These are phyloP conservation scores for Sechiopsis laciniata DNA, from an alignment of 306 rosid species.

Conservation along the genomic window DNA sequence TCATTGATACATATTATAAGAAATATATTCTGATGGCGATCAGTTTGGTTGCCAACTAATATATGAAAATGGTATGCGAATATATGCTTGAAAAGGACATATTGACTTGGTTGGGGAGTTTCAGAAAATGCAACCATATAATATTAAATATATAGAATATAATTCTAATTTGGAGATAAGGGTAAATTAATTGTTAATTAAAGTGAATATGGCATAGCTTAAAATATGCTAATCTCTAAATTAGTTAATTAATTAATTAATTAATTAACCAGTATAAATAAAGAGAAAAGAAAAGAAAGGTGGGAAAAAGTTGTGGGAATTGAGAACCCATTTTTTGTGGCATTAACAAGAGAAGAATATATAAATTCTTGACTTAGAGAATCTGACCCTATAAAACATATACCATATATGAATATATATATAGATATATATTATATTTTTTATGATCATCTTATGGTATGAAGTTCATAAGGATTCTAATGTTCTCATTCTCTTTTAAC, in stretches of 20 bases:
- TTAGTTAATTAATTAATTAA: neutral
- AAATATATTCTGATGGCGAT: slow-evolving; percentile 21
- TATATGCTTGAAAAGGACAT: slow-evolving; percentile 26
- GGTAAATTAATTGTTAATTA: neutral
- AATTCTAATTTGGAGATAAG: slow-evolving; percentile 6
- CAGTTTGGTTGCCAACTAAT: slow-evolving; percentile 20
- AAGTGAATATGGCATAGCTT: neutral
- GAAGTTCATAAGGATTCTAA: slow-evolving; percentile 49
- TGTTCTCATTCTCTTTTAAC: slow-evolving; percentile 48
- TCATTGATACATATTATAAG: neutral
- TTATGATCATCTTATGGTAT: slow-evolving; percentile 51
- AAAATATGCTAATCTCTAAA: neutral
- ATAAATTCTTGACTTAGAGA: slow-evolving; percentile 73
- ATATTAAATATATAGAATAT: neutral
- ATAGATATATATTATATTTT: neutral
- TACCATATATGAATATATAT: neutral
- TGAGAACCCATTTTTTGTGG: slow-evolving; percentile 96
- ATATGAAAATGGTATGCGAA: slow-evolving; percentile 23
- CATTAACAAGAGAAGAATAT: slow-evolving; percentile 57
- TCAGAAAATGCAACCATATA: neutral
- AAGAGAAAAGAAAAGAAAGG: slow-evolving; percentile 26
- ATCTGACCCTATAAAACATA: slow-evolving; percentile 39
- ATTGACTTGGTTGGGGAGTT: slow-evolving; percentile 9
- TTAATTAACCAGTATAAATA: slow-evolving; percentile 9
- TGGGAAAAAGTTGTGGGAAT: slow-evolving; percentile 48